Conservation (phyloP, 2,329 filamentous ascomycete species). For the Fusarium torreyae region DNA sequence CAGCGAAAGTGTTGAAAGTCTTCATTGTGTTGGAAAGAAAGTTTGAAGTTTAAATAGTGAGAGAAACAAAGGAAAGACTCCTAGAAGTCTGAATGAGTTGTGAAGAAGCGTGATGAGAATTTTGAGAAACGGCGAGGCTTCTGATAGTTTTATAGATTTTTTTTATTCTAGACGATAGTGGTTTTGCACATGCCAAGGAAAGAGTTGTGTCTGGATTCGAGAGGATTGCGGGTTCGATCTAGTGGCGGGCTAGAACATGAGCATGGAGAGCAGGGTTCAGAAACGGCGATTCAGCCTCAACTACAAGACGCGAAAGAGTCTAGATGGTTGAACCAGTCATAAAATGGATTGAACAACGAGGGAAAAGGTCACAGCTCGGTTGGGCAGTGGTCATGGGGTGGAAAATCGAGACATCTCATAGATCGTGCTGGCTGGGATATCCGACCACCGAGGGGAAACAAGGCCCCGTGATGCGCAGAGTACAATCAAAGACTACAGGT, state of each 20-base stretch:
- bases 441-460: background rate
- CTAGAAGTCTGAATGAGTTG: constrained; percentile 4
- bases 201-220: constrained; percentile 25
- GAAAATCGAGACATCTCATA: constrained; percentile 5
- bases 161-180: background rate
- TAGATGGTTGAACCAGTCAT: background rate
- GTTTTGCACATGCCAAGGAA: constrained; percentile 16
- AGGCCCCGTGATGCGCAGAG: background rate
- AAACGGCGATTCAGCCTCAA: constrained; percentile 10
- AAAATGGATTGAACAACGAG: background rate
- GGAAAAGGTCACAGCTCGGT: constrained; percentile 3
- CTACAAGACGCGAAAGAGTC: background rate
- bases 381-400: constrained; percentile 8
- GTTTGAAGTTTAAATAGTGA: background rate
- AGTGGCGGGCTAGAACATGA: constrained; percentile 31
- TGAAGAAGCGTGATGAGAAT: constrained; percentile 14
- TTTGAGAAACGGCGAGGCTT: background rate
- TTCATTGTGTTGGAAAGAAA: constrained; percentile 26
- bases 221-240: constrained; percentile 38
- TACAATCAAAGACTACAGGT: background rate
- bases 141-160: constrained; percentile 33
- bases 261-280: constrained; percentile 7
- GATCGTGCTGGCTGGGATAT: background rate
- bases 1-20: constrained; percentile 48
- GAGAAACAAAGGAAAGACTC: constrained; percentile 4